Base-by-base conservation (phyloP, 768 basidiomycete genomes). In the Podaxis pistillaris region DNA sequence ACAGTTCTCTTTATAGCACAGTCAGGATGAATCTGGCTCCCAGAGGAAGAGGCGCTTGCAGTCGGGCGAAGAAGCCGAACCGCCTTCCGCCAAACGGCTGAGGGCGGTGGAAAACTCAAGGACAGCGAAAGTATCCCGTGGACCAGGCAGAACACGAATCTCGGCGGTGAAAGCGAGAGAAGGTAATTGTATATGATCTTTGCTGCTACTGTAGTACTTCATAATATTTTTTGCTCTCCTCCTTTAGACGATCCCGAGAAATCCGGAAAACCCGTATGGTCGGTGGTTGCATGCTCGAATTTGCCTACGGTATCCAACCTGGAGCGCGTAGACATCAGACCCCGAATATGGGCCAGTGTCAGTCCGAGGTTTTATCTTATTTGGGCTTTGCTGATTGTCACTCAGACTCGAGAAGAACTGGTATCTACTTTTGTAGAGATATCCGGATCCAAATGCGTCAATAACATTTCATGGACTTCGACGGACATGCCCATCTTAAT, bases 401-500 rank as follows among this genome's bases (percentile, higher is more conserved):
- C 36, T 6, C 46, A 62, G 60, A 55, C 8, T 13, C 40, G 60
- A 55, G 53, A 41, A 22, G 60, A 62, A 24, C 53, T 62, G 12
- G 19, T 17, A 8, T 62, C 60, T 36, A 22, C 60, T 15, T 62
- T 54, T 36, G 19, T 38, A 22, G 60, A 62, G 54, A 36, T 62
- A 44, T 62, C 60, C n/a, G 60, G 44, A 15, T 46, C 60, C 4
- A 54, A 47, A 55, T 62, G 60, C 52, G 44, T 62, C 53, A 62
- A 62, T 17, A 55, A 47, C 19, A 56, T 62, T 22, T 62, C 60
- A 6, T 62, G 60, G 60, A 24, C 40, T 2, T 26, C 38, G 17
- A 62, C 60, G 2, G 60, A 62, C 30, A 55, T 62, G 60, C 60
- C 60, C 33, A 49, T 62, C 33, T 12, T 62, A 24, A 49, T 62